These are phyloP conservation scores for Colletotrichum lini DNA, from an alignment of 2,329 filamentous ascomycete species.

Conservation along the genomic window DNA sequence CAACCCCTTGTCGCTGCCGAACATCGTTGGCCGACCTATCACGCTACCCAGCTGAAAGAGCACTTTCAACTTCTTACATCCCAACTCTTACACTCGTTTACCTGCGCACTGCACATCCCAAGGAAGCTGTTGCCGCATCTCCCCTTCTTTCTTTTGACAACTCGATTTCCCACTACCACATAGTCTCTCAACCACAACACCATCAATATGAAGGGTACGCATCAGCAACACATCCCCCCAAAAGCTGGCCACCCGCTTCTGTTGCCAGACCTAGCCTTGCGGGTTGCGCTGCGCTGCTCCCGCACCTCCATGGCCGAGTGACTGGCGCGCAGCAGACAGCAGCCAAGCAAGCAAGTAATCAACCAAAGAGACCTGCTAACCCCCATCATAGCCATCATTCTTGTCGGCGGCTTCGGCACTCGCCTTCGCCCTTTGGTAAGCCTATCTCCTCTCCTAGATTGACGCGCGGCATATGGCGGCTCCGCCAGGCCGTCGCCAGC, in stretches of 20 bases:
- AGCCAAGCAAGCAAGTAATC: too few relatives aligned
- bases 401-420: conserved; percentile 98
- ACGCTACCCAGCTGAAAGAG: not conserved
- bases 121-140: conserved; percentile 20
- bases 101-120: conserved; percentile 25
- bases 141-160: conserved; percentile 14
- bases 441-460: conserved; percentile 42
- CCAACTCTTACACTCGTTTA: conserved; percentile 39
- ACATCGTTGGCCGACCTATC: not conserved
- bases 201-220: conserved; percentile 42
- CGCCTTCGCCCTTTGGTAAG: conserved; percentile 94
- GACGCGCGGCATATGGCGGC: conserved; percentile 12
- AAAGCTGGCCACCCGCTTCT: not conserved
- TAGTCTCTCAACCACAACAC: conserved; percentile 22
- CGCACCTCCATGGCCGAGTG: not conserved
- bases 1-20: conserved; percentile 13
- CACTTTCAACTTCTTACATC: conserved; percentile 20
- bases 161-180: not conserved
- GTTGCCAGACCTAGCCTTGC: not conserved
- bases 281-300: not conserved
- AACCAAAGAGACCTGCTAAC: conserved; percentile 30
- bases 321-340: not conserved
- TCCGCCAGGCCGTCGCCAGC: not conserved
- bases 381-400: conserved; percentile 84
- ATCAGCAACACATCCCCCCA: not conserved